Base-by-base conservation (phyloP, 1,139 yeast genomes). In the Nadsonia starkeyi-henricii region DNA sequence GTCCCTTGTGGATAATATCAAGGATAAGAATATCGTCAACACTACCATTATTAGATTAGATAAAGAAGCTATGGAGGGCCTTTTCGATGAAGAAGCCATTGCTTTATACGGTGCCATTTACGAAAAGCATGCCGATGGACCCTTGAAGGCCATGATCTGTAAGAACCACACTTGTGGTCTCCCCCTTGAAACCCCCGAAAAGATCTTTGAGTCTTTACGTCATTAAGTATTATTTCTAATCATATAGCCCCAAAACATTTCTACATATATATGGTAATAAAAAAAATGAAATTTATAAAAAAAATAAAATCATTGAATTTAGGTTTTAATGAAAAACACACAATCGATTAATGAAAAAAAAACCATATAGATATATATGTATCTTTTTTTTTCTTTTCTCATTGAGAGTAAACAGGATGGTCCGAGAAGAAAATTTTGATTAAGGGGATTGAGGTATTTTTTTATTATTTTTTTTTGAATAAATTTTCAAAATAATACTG, bases 51-150 rank as follows among this genome's bases (percentile, higher is more conserved):
- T 55, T 19, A 45, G 52, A 20, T 51, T 57, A 17, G 55, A 55
- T 42, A 48, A 48, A 7, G 50, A 50, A 21, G 52, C 58, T 13
- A 49, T 53, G 12, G 51, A 45, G 1, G 17, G 12, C 4, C 52
- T 51, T 37, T 52, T 57, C 45, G 45, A 46, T n/a, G 43, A 47
- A 8, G 45, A 42, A 17, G 47, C 51, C 2, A 48, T 47, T 12
- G 50, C 52, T 23, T 48, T 56, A 4, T 58, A 55, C 48, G 52
- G 53, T 15, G 61, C 54, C 3, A 45, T 59, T 20, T 57, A 56
- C 41, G 53, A 56, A 33, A 51, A 54, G 46, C 52, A 56, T 41
- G 54, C 56, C 15, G 28, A 47, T 7, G 54, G 55, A 1, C 52
- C 53, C 3, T 42, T 55, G 20, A 51, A 51, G 21, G 57, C 53